phyloP scores from a whole-genome alignment of 2,329 filamentous ascomycete species.

The Diaporthe caulivora region DNA sequence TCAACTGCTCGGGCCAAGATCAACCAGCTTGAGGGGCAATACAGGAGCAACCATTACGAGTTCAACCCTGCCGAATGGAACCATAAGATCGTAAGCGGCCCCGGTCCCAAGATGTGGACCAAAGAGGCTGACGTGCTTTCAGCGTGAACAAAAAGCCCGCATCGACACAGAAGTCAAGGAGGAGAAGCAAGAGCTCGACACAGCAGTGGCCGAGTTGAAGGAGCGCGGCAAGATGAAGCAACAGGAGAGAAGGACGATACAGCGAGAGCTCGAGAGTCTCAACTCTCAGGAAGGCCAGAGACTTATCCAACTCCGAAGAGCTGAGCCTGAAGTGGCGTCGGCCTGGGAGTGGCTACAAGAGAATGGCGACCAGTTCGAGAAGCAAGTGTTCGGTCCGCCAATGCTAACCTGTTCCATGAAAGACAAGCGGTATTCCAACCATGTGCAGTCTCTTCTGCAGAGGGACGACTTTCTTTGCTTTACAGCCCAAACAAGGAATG shows the following conservation, averaged over 20 bases:
- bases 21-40: slow-evolving; percentile 70
- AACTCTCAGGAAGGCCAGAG: slow-evolving; percentile 83
- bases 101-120: too few relatives aligned
- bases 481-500: slow-evolving; percentile 80
- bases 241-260: slow-evolving; percentile 52
- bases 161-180: slow-evolving; percentile 36
- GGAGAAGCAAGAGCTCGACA: slow-evolving; percentile 43
- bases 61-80: slow-evolving; percentile 81
- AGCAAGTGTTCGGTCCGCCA: slow-evolving; percentile 84
- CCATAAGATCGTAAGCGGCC: slow-evolving; percentile 66
- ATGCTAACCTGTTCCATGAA: slow-evolving; percentile 85
- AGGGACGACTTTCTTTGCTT: slow-evolving; percentile 72
- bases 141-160: slow-evolving; percentile 37
- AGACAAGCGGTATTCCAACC: slow-evolving; percentile 73
- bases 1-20: slow-evolving; percentile 68
- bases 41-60: slow-evolving; percentile 71
- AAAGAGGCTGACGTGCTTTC: slow-evolving; percentile 9
- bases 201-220: slow-evolving; percentile 51
- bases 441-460: slow-evolving; percentile 65
- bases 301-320: slow-evolving; percentile 70
- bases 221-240: slow-evolving; percentile 57
- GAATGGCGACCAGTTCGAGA: slow-evolving; percentile 77
- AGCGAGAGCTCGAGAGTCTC: slow-evolving; percentile 68
- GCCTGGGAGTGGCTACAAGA: slow-evolving; percentile 88
- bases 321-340: slow-evolving; percentile 73